Evolutionary conservation across 2,329 filamentous ascomycete genomes (phyloP).

Genomic region (Colletotrichum lentis): DNA sequence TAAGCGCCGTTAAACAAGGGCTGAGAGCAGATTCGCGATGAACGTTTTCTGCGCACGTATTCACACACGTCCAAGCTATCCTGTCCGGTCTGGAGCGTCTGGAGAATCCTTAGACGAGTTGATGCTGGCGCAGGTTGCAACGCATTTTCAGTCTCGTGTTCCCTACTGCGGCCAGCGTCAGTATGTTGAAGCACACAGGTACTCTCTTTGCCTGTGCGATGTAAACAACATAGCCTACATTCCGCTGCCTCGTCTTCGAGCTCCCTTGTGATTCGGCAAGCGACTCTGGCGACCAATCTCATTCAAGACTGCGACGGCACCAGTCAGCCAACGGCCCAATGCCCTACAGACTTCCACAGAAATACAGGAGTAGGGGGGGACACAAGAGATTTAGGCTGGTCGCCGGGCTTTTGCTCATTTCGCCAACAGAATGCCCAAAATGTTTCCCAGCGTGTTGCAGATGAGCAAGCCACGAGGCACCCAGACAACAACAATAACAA

Average conservation of each 20-base stretch:
- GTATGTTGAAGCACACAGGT: not conserved
- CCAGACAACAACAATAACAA: constrained; percentile 8
- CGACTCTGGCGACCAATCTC: constrained; percentile 1
- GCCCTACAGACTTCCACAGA: constrained; percentile 2
- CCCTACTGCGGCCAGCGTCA: not conserved
- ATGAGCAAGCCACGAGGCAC: constrained; percentile 14
- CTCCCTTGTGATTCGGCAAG: not conserved
- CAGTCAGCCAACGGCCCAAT: constrained; percentile 3
- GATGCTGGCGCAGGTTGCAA: not conserved
- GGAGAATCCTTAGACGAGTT: constrained; percentile 3
- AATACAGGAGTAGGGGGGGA: constrained; percentile 16
- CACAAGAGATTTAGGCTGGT: constrained; percentile 23
- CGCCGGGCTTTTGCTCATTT: constrained; percentile 28
- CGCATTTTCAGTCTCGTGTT: not conserved
- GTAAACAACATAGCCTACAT: not conserved
- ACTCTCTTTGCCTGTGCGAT: not conserved
- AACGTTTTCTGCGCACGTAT: constrained; percentile 13
- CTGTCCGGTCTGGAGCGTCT: not conserved
- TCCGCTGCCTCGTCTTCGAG: not conserved
- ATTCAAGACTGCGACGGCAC: constrained; percentile 1
- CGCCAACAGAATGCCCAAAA: constrained; percentile 6
- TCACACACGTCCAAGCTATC: not conserved
- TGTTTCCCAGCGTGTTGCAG: constrained; percentile 20
- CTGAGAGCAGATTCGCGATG: constrained; percentile 26
- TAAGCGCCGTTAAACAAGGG: constrained; percentile 13